Conservation (phyloP, 2,329 filamentous ascomycete genomes). For the Xylaria sp. region DNA sequence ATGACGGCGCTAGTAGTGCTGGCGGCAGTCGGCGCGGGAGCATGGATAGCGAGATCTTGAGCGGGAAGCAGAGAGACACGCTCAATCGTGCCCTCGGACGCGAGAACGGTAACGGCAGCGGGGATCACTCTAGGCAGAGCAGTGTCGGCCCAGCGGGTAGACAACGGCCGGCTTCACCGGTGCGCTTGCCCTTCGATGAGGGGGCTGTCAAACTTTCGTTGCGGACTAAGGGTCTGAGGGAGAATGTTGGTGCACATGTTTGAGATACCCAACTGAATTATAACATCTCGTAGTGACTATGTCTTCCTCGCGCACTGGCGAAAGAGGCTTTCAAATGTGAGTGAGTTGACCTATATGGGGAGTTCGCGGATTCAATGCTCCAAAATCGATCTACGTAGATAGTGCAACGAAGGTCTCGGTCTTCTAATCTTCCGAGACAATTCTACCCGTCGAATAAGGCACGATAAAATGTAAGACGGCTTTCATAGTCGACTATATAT, state of each 20-base stretch:
- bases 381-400: too few species aligned
- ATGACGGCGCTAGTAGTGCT: slow-evolving; percentile 55
- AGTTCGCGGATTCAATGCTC: too few species aligned
- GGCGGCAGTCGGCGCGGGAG: slow-evolving; percentile 51
- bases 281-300: not conserved
- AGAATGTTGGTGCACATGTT: slow-evolving; percentile 55
- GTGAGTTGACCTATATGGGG: too few species aligned
- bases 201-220: slow-evolving; percentile 60
- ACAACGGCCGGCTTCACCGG: slow-evolving; percentile 27
- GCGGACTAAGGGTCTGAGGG: slow-evolving; percentile 66
- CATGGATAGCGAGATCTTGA: slow-evolving; percentile 48
- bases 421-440: too few species aligned
- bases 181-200: slow-evolving; percentile 60
- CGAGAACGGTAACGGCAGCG: slow-evolving; percentile 33
- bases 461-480: too few species aligned
- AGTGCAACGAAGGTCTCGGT: too few species aligned
- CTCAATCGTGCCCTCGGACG: slow-evolving; percentile 52
- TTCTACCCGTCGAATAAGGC: too few species aligned
- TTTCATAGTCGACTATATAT: too few species aligned
- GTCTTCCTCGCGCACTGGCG: not conserved
- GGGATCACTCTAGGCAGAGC: slow-evolving; percentile 30
- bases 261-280: slow-evolving; percentile 39
- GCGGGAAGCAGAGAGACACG: slow-evolving; percentile 55
- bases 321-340: too few species aligned
- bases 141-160: slow-evolving; percentile 23